Percentiles rank a stretch among this genome's conserved stretches.
Conservation (phyloP, 495 filamentous ascomycete genomes). For the Penicillium parvum region DNA sequence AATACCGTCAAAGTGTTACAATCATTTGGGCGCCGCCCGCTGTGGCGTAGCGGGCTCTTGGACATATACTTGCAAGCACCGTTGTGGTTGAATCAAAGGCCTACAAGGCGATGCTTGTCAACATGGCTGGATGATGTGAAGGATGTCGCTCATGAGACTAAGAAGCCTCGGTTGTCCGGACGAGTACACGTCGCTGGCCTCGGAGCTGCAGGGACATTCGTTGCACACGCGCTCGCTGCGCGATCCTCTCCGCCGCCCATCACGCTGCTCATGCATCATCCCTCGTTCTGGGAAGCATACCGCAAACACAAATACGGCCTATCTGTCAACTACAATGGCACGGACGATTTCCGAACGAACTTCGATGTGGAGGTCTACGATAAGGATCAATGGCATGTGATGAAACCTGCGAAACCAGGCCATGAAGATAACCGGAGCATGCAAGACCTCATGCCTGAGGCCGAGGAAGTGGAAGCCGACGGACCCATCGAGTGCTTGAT, state of each 20-base stretch:
- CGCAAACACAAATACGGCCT: slow-evolving; percentile 27
- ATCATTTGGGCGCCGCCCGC: slow-evolving; percentile 33
- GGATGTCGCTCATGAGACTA: slow-evolving; percentile 19
- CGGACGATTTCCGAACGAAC: slow-evolving; percentile 38
- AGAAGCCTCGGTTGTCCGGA: slow-evolving; percentile 29
- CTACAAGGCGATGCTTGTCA: slow-evolving; percentile 17
- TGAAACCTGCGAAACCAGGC: too few relatives aligned
- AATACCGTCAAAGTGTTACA: slow-evolving; percentile 33
- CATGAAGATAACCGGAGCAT: too few relatives aligned
- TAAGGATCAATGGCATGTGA: too few relatives aligned
- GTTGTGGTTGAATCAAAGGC: not conserved
- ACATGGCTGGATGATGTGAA: slow-evolving; percentile 33
- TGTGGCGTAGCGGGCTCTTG: slow-evolving; percentile 31
- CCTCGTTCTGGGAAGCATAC: slow-evolving; percentile 25
- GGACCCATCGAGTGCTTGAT: slow-evolving; percentile 71
- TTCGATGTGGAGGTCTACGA: slow-evolving; percentile 45
- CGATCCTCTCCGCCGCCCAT: slow-evolving; percentile 55
- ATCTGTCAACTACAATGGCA: slow-evolving; percentile 30
- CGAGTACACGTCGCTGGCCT: slow-evolving; percentile 58
- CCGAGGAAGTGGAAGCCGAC: slow-evolving; percentile 18
- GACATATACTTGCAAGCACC: slow-evolving; percentile 15
- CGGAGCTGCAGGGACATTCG: slow-evolving; percentile 55
- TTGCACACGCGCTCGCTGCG: slow-evolving; percentile 55
- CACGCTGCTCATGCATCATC: slow-evolving; percentile 50
- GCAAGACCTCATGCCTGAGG: too few relatives aligned